Conservation (phyloP, 2,329 filamentous ascomycete species). For the Fusarium sp. region DNA sequence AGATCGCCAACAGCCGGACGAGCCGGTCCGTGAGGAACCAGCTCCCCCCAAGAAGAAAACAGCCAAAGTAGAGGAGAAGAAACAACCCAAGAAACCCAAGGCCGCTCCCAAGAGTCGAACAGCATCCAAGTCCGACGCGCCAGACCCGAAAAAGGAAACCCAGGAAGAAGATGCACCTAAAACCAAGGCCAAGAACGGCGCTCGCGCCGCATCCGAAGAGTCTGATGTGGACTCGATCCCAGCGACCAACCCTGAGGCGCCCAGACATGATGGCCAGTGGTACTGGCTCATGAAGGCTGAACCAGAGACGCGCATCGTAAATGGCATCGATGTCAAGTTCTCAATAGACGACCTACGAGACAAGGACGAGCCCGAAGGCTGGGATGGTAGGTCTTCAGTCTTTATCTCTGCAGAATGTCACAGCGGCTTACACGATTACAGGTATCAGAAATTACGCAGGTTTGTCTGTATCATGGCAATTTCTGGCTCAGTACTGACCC, state of each 20-base stretch:
- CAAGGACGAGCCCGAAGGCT: slow-evolving; percentile 82
- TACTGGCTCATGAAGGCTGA: slow-evolving; percentile 92
- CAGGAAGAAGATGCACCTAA: background rate
- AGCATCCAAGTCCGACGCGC: fast-evolving
- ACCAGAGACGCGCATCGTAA: slow-evolving; percentile 87
- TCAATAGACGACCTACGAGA: slow-evolving; percentile 90
- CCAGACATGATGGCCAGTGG: slow-evolving; percentile 56
- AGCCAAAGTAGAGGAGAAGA: slow-evolving; percentile 1
- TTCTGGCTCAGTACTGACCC: background rate
- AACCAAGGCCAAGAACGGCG: background rate
- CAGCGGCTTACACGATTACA: slow-evolving; percentile 37
- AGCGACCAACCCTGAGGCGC: slow-evolving; percentile 53
- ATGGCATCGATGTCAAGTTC: slow-evolving; percentile 90
- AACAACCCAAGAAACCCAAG: slow-evolving; percentile 5
- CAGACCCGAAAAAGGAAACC: background rate
- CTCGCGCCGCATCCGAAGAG: slow-evolving; percentile 42
- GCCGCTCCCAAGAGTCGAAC: background rate
- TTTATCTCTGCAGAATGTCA: fast-evolving
- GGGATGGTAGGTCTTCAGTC: slow-evolving; percentile 76
- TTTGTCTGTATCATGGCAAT: slow-evolving; percentile 13
- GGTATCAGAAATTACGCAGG: slow-evolving; percentile 62
- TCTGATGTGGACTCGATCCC: slow-evolving; percentile 52
- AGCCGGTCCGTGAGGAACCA: background rate
- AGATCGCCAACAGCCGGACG: background rate
- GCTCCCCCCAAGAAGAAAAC: slow-evolving; percentile 1